Base-by-base conservation (phyloP, 768 basidiomycete genomes). In the Hericium rajendrae region DNA sequence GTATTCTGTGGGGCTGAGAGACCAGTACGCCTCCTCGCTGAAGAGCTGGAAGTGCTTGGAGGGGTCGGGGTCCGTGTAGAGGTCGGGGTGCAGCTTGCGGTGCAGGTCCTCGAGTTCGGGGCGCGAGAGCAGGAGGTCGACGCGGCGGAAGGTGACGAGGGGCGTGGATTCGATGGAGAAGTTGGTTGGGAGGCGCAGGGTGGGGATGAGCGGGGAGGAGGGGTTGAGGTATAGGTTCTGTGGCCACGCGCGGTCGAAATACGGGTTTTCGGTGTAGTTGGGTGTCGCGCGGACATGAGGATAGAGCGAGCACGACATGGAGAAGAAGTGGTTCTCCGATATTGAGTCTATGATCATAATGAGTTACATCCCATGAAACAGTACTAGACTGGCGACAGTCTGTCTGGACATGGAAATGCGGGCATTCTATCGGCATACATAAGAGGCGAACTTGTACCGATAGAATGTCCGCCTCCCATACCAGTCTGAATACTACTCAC, bases 261-360 rank as follows among this genome's bases (percentile, higher is more conserved):
- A 74, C 0, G 75, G 71, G 56, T 77, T 77, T 38, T 72, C 71
- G 41, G 73, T 76, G 60, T 85, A 86, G 60, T 81, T 75, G 0
- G 85, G 85, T 2, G 79, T 83, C 1, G 84, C 85, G 38, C 75
- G 74, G 39, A 86, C 84, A 64, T 86, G 83, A 0, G 85, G 84
- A 67, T 80, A 81, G 3, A 87, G 74, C 43, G 78, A 62, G 64
- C 85, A 87, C 0, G 84, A 86, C 0, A 86, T 65, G 5, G 85
- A 86, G 67, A 86, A 87, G 72, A 87, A 87, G 66, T 87, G 84
- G 60, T 81, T 82, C 65, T 88, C 85, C 2, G 82, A 80, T 16
- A 86, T 81, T 0, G 84, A 86, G 64, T 88, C 85, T 82, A 60
- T 38, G 9, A 32, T 32, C 32, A 32, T 0, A 8, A 10, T 32